These are phyloP conservation scores for Colletotrichum euphorbiae DNA, from an alignment of 2,329 filamentous ascomycete species.

Conservation along the genomic window DNA sequence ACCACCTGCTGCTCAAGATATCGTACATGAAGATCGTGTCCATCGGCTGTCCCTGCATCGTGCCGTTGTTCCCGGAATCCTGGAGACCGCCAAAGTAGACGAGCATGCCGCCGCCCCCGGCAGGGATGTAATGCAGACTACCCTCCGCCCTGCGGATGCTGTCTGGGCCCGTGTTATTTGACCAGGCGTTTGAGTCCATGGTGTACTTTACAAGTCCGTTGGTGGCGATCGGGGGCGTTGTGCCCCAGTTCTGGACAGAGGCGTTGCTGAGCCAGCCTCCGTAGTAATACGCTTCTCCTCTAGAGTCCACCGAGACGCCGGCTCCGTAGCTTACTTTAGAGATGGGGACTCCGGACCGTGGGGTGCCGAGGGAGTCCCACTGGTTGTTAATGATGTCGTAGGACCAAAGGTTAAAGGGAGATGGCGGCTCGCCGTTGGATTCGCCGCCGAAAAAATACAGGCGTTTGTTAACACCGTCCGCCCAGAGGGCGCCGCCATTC, in stretches of 20 bases:
- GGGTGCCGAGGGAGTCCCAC: constrained; percentile 63
- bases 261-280: constrained; percentile 71
- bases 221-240: constrained; percentile 59
- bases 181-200: constrained; percentile 63
- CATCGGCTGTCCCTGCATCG: constrained; percentile 57
- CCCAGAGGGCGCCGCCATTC: constrained; percentile 64
- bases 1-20: constrained; percentile 69
- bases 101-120: constrained; percentile 68
- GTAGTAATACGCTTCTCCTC: constrained; percentile 70
- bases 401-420: constrained; percentile 62
- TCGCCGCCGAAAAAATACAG: constrained; percentile 74
- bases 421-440: constrained; percentile 56
- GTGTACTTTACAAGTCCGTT: constrained; percentile 67
- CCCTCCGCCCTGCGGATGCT: constrained; percentile 68
- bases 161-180: constrained; percentile 67
- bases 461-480: constrained; percentile 70
- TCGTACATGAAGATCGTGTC: constrained; percentile 70
- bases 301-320: constrained; percentile 63
- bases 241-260: constrained; percentile 62
- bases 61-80: constrained; percentile 60
- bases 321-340: constrained; percentile 67
- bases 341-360: constrained; percentile 49
- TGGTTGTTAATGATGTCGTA: constrained; percentile 68
- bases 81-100: constrained; percentile 72
- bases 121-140: constrained; percentile 69